phyloP scores from a whole-genome alignment of 2,329 filamentous ascomycete genomes.

The Fusarium sp. region DNA sequence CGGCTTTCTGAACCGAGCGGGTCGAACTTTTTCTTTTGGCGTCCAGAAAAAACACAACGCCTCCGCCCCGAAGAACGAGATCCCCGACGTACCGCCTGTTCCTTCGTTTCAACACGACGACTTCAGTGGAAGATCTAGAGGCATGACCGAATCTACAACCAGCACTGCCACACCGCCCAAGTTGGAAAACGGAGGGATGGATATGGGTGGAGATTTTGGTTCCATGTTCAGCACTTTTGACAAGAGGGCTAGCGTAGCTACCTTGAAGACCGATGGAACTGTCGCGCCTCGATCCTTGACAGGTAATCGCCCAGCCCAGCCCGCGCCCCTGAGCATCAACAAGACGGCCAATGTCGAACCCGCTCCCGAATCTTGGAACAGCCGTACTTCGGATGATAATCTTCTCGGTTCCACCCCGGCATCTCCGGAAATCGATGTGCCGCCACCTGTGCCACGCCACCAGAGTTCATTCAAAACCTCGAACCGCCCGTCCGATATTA shows the following conservation, averaged over 20 bases:
- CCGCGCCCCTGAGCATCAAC: constrained; percentile 62
- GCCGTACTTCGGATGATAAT: constrained; percentile 60
- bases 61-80: constrained; percentile 44
- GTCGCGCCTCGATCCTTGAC: constrained; percentile 59
- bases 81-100: constrained; percentile 54
- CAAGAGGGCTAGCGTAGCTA: constrained; percentile 64
- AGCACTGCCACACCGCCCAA: constrained; percentile 65
- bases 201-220: constrained; percentile 69
- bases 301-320: constrained; percentile 55
- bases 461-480: constrained; percentile 48
- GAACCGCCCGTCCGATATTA: constrained; percentile 51
- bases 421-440: constrained; percentile 53
- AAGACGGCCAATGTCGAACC: constrained; percentile 58
- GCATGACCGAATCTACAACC: constrained; percentile 65
- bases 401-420: constrained; percentile 55
- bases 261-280: constrained; percentile 56
- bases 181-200: constrained; percentile 58
- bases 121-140: constrained; percentile 55
- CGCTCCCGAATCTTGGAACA: constrained; percentile 61
- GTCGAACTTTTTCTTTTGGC: constrained; percentile 71
- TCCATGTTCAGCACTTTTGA: constrained; percentile 68
- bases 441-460: constrained; percentile 56
- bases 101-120: constrained; percentile 49
- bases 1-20: constrained; percentile 67
- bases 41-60: constrained; percentile 62